A percentile compares a stretch with the other conserved stretches of the same genome.
These are phyloP conservation scores for Paecilomyces dactylethromorphus DNA, from an alignment of 2,329 filamentous ascomycete species.

Conservation along the genomic window DNA sequence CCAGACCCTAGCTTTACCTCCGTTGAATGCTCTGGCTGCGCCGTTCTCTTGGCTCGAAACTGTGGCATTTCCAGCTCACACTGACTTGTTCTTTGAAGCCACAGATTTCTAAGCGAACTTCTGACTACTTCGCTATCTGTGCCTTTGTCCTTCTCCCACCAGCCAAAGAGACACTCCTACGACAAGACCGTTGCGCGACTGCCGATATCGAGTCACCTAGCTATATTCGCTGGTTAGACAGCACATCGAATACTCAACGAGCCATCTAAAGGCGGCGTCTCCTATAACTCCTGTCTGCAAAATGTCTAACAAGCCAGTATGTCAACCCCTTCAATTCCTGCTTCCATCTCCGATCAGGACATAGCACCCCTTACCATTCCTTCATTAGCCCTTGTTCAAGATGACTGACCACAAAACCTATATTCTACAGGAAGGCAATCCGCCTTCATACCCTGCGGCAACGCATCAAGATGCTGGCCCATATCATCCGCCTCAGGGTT, in stretches of 20 bases:
- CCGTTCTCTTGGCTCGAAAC: neutral
- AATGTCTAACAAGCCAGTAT: slow-evolving; percentile 6
- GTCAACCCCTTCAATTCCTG: neutral
- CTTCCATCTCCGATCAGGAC: neutral
- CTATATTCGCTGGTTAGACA: neutral
- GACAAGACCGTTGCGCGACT: neutral
- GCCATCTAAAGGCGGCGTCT: neutral
- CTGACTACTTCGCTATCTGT: neutral
- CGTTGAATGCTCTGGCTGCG: neutral
- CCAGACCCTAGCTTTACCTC: neutral
- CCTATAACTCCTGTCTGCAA: neutral
- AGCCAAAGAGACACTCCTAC: neutral
- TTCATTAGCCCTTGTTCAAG: neutral
- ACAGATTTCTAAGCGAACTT: slow-evolving; percentile 1
- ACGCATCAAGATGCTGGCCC: slow-evolving; percentile 25
- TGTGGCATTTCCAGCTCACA: neutral
- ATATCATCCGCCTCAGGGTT: slow-evolving; percentile 13
- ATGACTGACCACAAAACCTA: neutral
- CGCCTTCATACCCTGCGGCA: slow-evolving; percentile 31
- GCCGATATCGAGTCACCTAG: neutral
- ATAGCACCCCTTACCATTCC: neutral
- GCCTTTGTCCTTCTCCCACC: neutral
- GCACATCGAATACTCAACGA: neutral
- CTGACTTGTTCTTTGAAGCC: neutral
- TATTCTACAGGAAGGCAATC: slow-evolving; percentile 21